These are phyloP conservation scores for Penicillium atrosanguineum DNA, from an alignment of 495 filamentous ascomycete genomes.

Conservation along the genomic window DNA sequence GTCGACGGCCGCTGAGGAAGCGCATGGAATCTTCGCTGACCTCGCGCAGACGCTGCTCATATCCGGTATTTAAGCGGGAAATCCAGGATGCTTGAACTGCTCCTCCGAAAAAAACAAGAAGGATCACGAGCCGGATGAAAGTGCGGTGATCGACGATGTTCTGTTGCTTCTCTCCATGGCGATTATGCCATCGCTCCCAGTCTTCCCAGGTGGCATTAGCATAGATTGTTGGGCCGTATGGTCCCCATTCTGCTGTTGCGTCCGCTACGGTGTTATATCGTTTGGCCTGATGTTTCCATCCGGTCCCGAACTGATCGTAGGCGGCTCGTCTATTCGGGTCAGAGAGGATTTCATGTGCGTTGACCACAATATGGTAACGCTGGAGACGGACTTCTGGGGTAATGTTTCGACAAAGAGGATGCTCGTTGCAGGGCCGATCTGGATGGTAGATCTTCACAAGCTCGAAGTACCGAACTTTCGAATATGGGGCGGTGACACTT, in stretches of 20 bases:
- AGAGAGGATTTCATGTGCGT: slow-evolving; percentile 87
- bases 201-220: slow-evolving; percentile 97
- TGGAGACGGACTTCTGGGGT: slow-evolving; percentile 63
- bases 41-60: slow-evolving; percentile 61
- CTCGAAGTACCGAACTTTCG: slow-evolving; percentile 79
- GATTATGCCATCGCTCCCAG: slow-evolving; percentile 85
- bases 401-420: slow-evolving; percentile 47
- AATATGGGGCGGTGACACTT: slow-evolving; percentile 63
- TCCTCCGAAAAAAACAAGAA: slow-evolving; percentile 64
- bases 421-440: slow-evolving; percentile 59
- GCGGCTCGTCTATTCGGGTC: slow-evolving; percentile 71
- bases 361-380: slow-evolving; percentile 81
- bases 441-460: slow-evolving; percentile 96
- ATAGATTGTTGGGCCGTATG: slow-evolving; percentile 50
- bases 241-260: slow-evolving; percentile 19
- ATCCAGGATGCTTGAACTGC: slow-evolving; percentile 68
- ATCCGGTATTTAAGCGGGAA: slow-evolving; percentile 49
- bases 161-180: slow-evolving; percentile 56
- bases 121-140: slow-evolving; percentile 67
- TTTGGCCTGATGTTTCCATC: slow-evolving; percentile 62
- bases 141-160: slow-evolving; percentile 66
- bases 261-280: slow-evolving; percentile 13
- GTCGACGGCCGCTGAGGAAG: slow-evolving; percentile 57
- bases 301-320: slow-evolving; percentile 78
- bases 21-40: slow-evolving; percentile 61